Percentiles rank a stretch among this genome's conserved stretches.
phyloP scores from a whole-genome alignment of 805 yeast species.

The Barnettozyma pratensis region DNA sequence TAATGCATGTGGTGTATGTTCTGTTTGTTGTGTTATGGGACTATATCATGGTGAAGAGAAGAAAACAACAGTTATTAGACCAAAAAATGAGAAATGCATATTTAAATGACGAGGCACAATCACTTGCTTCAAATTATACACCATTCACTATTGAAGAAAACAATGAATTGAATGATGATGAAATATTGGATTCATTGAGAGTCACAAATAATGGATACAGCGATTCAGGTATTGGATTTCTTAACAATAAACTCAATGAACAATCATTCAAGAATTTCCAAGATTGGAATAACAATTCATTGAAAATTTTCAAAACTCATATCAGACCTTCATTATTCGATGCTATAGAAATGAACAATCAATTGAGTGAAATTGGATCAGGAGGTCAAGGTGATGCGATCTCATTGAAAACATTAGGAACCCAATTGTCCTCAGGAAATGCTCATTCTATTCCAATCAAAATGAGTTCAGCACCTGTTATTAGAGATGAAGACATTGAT shows the following conservation, averaged over 20 bases:
- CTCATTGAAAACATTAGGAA: constrained; percentile 11
- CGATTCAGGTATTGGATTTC: constrained; percentile 9
- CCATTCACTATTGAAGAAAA: constrained; percentile 12
- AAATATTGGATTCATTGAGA: constrained; percentile 10
- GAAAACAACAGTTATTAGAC: constrained; percentile 17
- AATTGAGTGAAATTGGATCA: constrained; percentile 8
- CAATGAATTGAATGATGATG: constrained; percentile 21
- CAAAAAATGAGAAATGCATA: constrained; percentile 21
- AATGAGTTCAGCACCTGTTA: constrained; percentile 20
- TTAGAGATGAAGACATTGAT: constrained; percentile 10
- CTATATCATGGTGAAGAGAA: constrained; percentile 13
- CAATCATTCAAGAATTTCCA: constrained; percentile 4
- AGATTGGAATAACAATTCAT: constrained; percentile 9
- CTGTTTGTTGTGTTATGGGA: constrained; percentile 33
- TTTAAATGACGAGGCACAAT: constrained; percentile 1
- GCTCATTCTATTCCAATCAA: constrained; percentile 3
- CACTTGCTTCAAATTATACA: constrained; percentile 5
- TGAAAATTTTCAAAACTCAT: constrained; percentile 6
- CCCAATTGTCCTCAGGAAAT: neutral
- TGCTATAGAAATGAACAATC: constrained; percentile 21
- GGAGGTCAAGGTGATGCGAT: constrained; percentile 6
- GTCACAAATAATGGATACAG: constrained; percentile 1
- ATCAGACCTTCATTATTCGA: constrained; percentile 22
- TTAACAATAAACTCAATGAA: constrained; percentile 4
- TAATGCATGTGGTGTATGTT: constrained; percentile 57